These are phyloP conservation scores for Podospora bellae-mahoneyi DNA, from an alignment of 495 filamentous ascomycete genomes.

Conservation along the genomic window DNA sequence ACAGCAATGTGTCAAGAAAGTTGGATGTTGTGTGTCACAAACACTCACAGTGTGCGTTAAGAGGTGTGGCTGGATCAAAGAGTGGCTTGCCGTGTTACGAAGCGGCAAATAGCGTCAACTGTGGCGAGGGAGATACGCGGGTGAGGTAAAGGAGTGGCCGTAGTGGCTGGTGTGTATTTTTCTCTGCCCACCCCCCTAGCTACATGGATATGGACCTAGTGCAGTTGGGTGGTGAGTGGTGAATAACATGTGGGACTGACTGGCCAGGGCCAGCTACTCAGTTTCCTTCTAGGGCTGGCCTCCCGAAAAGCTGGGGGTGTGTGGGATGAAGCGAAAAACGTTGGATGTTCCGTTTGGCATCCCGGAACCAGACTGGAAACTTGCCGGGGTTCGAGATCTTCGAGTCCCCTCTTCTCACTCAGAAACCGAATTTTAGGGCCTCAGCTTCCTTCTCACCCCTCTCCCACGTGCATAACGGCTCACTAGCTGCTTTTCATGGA, in stretches of 20 bases:
- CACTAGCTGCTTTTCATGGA: not conserved
- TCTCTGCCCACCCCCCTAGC: not conserved
- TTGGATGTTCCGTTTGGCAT: not conserved
- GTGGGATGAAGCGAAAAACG: not conserved
- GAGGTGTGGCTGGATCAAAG: conserved; percentile 4
- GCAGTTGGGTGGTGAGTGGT: not conserved
- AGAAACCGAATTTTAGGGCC: not conserved
- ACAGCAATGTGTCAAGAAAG: not conserved
- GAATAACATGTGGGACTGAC: not conserved
- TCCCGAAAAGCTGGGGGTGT: not conserved
- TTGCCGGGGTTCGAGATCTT: not conserved
- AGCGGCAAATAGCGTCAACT: not conserved
- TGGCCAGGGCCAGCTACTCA: not conserved
- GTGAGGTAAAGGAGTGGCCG: conserved; percentile 3
- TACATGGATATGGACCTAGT: not conserved
- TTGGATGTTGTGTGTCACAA: not conserved
- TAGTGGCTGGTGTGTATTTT: not conserved
- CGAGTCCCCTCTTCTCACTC: not conserved
- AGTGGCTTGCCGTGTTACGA: not conserved
- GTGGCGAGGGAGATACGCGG: not conserved
- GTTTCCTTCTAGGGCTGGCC: not conserved
- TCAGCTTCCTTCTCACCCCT: not conserved
- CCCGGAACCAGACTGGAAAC: not conserved
- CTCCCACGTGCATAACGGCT: not conserved
- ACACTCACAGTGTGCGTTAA: not conserved